A percentile compares a stretch with the other conserved stretches of the same genome.
phyloP scores from a whole-genome alignment of 805 yeast species.

The Tetrapisispora phaffii region DNA sequence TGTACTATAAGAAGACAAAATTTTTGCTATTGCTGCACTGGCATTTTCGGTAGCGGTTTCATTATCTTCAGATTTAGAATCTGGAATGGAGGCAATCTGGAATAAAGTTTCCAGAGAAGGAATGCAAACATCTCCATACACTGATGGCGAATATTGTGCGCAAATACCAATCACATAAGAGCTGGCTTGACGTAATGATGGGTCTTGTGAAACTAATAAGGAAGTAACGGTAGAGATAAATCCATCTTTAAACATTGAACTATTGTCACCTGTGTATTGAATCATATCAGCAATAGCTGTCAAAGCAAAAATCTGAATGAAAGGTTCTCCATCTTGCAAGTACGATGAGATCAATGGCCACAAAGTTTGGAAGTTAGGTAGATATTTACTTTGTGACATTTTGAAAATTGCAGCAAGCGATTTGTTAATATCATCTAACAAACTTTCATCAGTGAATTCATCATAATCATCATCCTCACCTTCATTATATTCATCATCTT shows the following conservation, averaged over 20 bases:
- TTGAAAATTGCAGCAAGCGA: slow-evolving; percentile 63
- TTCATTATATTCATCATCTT: slow-evolving; percentile 80
- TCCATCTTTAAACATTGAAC: slow-evolving; percentile 52
- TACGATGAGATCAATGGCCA: slow-evolving; percentile 52
- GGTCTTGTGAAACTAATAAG: slow-evolving; percentile 52
- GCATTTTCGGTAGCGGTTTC: slow-evolving; percentile 81
- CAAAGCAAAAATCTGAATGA: slow-evolving; percentile 65
- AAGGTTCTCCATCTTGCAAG: slow-evolving; percentile 56
- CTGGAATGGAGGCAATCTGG: slow-evolving; percentile 64
- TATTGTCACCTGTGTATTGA: slow-evolving; percentile 65
- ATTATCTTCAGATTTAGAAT: slow-evolving; percentile 78
- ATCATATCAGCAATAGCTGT: slow-evolving; percentile 72
- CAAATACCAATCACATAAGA: slow-evolving; percentile 76
- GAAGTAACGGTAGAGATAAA: slow-evolving; percentile 59
- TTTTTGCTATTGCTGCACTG: slow-evolving; percentile 72
- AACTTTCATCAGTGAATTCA: slow-evolving; percentile 80
- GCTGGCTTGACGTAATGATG: slow-evolving; percentile 79
- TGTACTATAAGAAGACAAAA: slow-evolving; percentile 55
- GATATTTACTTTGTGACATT: slow-evolving; percentile 44
- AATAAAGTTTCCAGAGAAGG: slow-evolving; percentile 68
- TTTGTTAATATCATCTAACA: slow-evolving; percentile 76
- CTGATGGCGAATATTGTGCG: slow-evolving; percentile 67
- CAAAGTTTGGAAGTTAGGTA: slow-evolving; percentile 54
- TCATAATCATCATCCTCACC: slow-evolving; percentile 77
- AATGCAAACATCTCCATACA: slow-evolving; percentile 52